These are phyloP conservation scores for Exutisphaerella laricina DNA, from an alignment of 2,329 filamentous ascomycete genomes.

Conservation along the genomic window DNA sequence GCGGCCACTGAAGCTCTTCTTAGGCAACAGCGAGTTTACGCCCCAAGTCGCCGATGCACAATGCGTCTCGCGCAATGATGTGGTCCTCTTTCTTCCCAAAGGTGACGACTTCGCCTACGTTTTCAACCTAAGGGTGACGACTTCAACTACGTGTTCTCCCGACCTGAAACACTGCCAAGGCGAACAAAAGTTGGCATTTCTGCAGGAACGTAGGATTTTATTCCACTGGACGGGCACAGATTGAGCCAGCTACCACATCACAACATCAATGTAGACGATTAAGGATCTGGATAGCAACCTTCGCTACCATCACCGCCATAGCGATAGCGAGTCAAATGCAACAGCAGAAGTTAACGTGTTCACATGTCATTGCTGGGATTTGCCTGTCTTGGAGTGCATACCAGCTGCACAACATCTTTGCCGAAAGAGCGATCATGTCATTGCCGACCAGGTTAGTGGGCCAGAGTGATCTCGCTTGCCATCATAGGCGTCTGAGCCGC, in stretches of 20 bases:
- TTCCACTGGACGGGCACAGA: neutral
- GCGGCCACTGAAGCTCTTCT: neutral
- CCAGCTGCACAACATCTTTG: neutral
- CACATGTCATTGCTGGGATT: neutral
- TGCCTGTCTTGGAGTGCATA: neutral
- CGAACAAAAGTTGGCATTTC: neutral
- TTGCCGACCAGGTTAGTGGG: neutral
- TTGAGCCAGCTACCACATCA: neutral
- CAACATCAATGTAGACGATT: too few species aligned
- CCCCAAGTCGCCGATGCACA: neutral
- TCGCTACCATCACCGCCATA: neutral
- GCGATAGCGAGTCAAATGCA: neutral
- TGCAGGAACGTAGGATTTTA: neutral
- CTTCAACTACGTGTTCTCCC: neutral
- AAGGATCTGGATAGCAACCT: too few species aligned
- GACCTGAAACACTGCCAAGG: neutral
- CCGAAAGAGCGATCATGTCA: neutral
- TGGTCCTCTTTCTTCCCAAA: neutral
- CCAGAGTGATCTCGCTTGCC: neutral
- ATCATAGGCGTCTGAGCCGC: neutral
- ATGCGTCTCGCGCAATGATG: neutral
- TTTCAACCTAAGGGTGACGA: neutral
- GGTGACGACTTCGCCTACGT: neutral
- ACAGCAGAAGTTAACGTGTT: neutral
- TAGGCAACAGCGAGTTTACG: neutral